Evolutionary conservation across 352 stramenopile species (phyloP), one percentile per base, ranked within the genome.

Genomic region (Achlya hypogyna): DNA sequence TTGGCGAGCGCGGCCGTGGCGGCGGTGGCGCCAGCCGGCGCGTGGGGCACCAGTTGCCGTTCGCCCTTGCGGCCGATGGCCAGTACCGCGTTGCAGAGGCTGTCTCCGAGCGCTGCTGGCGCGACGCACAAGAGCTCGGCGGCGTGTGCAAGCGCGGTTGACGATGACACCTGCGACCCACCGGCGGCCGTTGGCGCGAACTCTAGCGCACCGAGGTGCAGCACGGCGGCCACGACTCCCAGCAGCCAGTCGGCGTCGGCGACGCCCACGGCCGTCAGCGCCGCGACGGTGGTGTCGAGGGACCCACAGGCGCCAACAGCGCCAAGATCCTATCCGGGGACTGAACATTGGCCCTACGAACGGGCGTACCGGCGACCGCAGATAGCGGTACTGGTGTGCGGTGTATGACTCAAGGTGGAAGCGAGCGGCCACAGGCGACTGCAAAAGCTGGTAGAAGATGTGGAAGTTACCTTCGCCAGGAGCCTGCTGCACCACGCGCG

Each of bases 371-470:
- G n/a, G n/a, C n/a, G n/a, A n/a, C n/a, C n/a, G n/a, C 38, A 98
- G 71, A 69, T 98, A 98, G 70, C 80, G 74, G 75, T 97, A 98
- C 43, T 96, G 84, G 65, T 81, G 82, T 4, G 89, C 88, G 56
- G 12, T n/a, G 20, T 22, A 38, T 12, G 49, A 16, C 49, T 12
- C 8, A 20, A 56, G 49, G 8, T 20, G 12, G n/a, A 27, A 56
- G 25, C 25, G 12, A 10, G 49, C 25, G 10, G 49, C 49, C 2
- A 12, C 12, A 3, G 16, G 25, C 10, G 49, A 56, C 12, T 20
- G n/a, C 16, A 93, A 94, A n/a, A 99, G 72, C 74, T 99, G 89
- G 76, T 99, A 99, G 74, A 99, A 99, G 40, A 99, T 96, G 75
- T 99, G 97, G 79, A 98, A 99, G 76, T 99, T 99, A n/a, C 97